phyloP scores from a whole-genome alignment of 495 filamentous ascomycete species.

The Aspergillus campestris region DNA sequence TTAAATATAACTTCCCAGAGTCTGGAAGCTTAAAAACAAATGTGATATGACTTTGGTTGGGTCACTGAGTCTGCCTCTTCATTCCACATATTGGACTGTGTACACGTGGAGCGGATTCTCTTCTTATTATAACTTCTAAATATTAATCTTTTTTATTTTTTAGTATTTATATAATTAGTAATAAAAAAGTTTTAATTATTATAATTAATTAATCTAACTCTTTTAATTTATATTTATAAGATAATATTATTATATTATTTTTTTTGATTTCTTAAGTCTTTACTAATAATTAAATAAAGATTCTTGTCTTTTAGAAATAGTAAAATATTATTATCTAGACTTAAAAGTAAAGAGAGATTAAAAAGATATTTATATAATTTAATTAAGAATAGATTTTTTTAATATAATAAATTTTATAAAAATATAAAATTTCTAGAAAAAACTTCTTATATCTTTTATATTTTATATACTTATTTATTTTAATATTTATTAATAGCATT shows the following conservation, averaged over 20 bases:
- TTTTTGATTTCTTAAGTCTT: neutral
- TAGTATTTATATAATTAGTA: conserved; percentile 1
- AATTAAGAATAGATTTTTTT: conserved; percentile 8
- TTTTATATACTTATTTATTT: too few relatives aligned
- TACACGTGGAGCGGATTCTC: too few relatives aligned
- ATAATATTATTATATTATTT: neutral
- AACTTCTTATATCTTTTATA: too few relatives aligned
- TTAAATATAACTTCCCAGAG: neutral
- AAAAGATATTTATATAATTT: conserved; percentile 5
- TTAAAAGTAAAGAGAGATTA: conserved; percentile 9
- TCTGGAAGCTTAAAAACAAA: neutral
- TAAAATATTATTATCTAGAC: conserved; percentile 2
- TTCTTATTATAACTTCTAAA: too few relatives aligned
- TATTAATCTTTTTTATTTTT: conserved; percentile 1
- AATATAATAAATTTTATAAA: too few relatives aligned
- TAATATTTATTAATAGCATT: too few relatives aligned
- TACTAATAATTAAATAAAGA: conserved; percentile 4
- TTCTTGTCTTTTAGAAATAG: conserved; percentile 13
- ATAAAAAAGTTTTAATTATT: conserved; percentile 1
- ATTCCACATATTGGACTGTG: too few relatives aligned
- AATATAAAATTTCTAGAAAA: too few relatives aligned
- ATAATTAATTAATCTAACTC: neutral
- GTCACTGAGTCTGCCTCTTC: neutral
- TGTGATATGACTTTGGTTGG: neutral
- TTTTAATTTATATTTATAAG: neutral